Conservation (phyloP, 306 rosid species). For the Delonix regia region DNA sequence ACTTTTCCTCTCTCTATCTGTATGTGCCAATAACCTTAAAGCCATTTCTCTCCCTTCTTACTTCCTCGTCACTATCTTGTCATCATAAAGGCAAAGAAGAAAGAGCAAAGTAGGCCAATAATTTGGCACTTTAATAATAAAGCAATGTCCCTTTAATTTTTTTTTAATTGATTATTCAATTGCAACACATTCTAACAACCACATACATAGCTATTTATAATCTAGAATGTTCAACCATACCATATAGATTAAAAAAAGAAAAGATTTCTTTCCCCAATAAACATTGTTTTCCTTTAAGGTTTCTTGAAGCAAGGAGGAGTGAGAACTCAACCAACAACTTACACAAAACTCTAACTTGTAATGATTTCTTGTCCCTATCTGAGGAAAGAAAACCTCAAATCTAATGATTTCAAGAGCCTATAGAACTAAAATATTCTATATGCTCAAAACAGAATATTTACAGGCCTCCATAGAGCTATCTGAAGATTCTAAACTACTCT, state of each 20-base stretch:
- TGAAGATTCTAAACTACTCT: neutral
- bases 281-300: neutral
- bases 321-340: neutral
- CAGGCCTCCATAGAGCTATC: conserved; percentile 1
- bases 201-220: neutral
- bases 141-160: too few species aligned
- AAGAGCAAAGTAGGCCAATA: too few species aligned
- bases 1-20: too few species aligned
- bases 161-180: neutral
- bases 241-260: neutral
- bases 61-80: too few species aligned
- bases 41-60: too few species aligned
- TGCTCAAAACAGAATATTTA: conserved; percentile 14
- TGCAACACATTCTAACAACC: neutral
- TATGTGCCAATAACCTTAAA: too few species aligned
- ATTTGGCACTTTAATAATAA: too few species aligned
- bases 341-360: neutral
- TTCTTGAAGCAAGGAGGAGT: neutral
- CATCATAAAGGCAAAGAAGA: too few species aligned
- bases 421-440: conserved; percentile 9
- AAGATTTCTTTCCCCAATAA: neutral
- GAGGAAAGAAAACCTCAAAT: neutral
- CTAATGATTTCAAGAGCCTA: neutral
- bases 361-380: neutral
- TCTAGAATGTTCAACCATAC: neutral